Base-by-base conservation (phyloP, 441 rosid species). In the Melastoma candidum region DNA sequence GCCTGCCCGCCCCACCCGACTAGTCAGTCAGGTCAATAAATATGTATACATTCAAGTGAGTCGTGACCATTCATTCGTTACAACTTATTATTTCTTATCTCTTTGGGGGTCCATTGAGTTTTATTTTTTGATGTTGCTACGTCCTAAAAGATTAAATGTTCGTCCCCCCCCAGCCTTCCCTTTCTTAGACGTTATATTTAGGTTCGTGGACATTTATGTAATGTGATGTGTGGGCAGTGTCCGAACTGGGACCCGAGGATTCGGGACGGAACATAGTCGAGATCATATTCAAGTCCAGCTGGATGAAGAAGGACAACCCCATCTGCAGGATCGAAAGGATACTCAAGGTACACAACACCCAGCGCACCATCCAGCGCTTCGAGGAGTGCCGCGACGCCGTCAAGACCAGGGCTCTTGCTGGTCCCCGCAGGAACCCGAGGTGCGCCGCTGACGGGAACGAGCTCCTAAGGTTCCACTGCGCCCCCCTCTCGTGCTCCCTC, bases 391-490 rank as follows among this genome's bases (percentile, higher is more conserved):
- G 98, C 36, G 90, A 87, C 57, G 82, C 89, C 3, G 95, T 92
- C 54, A 92, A 83, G 76, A 57, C 83, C 47, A 95, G 92, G 54
- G 95, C 95, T 2, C 78, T 87, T 26, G 76, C 73, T 64, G 71
- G 74, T 62, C 63, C 79, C 3, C 73, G 79, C 49, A 85, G 79
- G 58, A 77, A 92, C 61, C 83, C 96, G 53, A 70, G 98, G 26
- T 92, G 96, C 54, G 96, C 96, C 1, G 98, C 98, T 9, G 98
- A 92, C 56, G 98, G 98, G 0, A 92, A 92, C 77, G 98, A 92
- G 79, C 89, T 92, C 10, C 80, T 92, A 43, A 81, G 96, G 17
- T 87, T 92, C 60, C 82, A 83, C 71, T 92, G 98, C 72, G 80
- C 96, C 24, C 77, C 83, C 10, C 72, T 83, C 2, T 48, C 82